Evolutionary conservation across 2,329 filamentous ascomycete genomes (phyloP), one percentile per base, ranked within the genome.

Genomic region (Fusarium sp.): DNA sequence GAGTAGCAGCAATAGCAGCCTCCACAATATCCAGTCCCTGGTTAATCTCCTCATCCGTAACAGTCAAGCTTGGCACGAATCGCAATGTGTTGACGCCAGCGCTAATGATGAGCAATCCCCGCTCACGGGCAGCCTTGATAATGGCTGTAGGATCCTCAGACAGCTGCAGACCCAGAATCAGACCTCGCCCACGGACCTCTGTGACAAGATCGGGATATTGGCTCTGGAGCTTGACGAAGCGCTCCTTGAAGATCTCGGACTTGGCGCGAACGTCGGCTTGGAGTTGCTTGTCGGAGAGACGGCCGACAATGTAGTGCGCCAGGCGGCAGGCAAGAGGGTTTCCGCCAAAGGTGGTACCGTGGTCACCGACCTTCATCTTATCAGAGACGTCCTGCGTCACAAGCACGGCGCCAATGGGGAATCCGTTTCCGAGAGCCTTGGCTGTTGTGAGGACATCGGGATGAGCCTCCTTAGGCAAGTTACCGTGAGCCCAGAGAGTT

Each of bases 381-480:
- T 83, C 82, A 45, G 77, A 74, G 10, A 85, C 83, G 27, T 78
- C 74, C 58, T 79, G 77, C 19, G 82, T 84, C 31, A 86, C 82
- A 29, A 85, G 74, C 27, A 84, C 83, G 11, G 96, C 96, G 56
- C 94, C 96, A 74, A 99, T 95, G 52, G 96, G 96, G 82, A 98
- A 95, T 10, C 96, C 96, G 79, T 99, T 99, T 21, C 96, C 96
- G 5, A 99, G 90, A 2, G 96, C 96, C 85, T 99, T 99, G 63
- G 96, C 96, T 1, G 93, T 95, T 19, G 95, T 98, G 72, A 99
- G 84, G 73, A 99, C 92, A 78, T 99, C 96, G 11, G 96, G 96
- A 80, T 99, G 96, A 4, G 94, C 94, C 73, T 93, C 91, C 75
- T 87, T 84, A 39, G 93, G 92, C 29, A 96, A 87, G 64, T 87